Evolutionary conservation across 2,329 filamentous ascomycete genomes (phyloP), one percentile per base, ranked within the genome.

Genomic region (Coniochaeta sp.): DNA sequence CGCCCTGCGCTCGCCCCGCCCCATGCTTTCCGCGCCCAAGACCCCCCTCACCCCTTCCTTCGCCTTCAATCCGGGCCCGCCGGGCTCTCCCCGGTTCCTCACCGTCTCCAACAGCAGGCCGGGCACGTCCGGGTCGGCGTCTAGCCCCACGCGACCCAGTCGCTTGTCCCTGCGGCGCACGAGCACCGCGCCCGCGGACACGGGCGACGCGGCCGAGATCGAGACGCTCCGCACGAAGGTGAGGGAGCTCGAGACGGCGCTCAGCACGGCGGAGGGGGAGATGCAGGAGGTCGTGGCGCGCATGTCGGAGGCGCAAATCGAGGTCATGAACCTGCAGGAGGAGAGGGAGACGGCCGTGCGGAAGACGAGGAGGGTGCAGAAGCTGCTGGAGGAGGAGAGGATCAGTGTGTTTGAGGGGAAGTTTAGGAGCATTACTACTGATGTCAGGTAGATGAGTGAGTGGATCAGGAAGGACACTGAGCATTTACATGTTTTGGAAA

Each of bases 221-320:
- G 81, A 87, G 55, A 76, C 81, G 53, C 81, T 99, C 30, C 87
- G 91, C 65, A 81, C 82, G 54, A 84, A 87, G 55, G 89, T 97
- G 7, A 74, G 82, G 52, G 90, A 96, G 69, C 81, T 99, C 3
- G 94, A 99, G 73, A 85, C 82, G 61, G 86, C 91, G 14, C 75
- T 95, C 12, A 71, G 78, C 5, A 81, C 89, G 57, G 87, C 89
- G 14, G 89, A 94, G 61, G 73, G 74, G 48, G 88, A 92, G 70
- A 92, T 94, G 87, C 83, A 89, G 63, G 84, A 89, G 67, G 89
- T 94, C 7, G 87, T 95, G 7, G 77, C 84, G 54, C 79, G 86
- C 56, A 92, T 95, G 85, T 92, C 89, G 69, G 75, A 77, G 59
- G 87, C 88, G 9, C 89, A 94, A 71, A 88, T 91, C 60, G 87